Evolutionary conservation across 106 monocot genomes (phyloP).

Genomic region (Allium cepa): DNA sequence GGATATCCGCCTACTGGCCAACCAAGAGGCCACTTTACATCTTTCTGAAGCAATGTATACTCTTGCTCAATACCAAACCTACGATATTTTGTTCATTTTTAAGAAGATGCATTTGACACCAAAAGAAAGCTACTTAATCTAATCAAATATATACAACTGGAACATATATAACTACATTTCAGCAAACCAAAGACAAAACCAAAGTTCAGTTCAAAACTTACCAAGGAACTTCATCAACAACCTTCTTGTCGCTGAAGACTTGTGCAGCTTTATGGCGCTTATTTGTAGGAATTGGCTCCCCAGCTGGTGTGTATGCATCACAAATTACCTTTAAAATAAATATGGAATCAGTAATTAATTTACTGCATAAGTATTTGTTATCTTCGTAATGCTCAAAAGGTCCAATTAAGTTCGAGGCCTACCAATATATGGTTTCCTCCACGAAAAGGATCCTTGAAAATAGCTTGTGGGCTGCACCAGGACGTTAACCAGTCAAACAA

Average conservation of each 20-base stretch:
- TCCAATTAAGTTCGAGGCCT: background rate
- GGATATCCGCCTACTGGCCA: constrained; percentile 75
- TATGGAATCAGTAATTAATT: background rate
- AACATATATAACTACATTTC: too few relatives aligned
- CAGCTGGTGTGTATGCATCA: constrained; percentile 71
- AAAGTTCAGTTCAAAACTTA: background rate
- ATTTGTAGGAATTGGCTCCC: constrained; percentile 86
- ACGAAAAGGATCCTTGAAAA: constrained; percentile 88
- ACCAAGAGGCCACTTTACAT: constrained; percentile 58
- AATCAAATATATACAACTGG: too few relatives aligned
- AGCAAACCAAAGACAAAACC: too few relatives aligned
- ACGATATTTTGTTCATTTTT: background rate
- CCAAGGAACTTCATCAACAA: constrained; percentile 71
- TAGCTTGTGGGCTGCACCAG: constrained; percentile 69
- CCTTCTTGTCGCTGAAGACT: constrained; percentile 59
- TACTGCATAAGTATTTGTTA: too few relatives aligned
- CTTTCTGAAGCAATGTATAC: constrained; percentile 62
- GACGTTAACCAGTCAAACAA: constrained; percentile 1
- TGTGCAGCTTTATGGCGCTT: constrained; percentile 70
- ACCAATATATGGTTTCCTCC: constrained; percentile 78
- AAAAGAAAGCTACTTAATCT: too few relatives aligned
- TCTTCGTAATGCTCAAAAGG: background rate
- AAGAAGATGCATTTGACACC: background rate
- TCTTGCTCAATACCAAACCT: constrained; percentile 80
- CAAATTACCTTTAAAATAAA: constrained; percentile 65